Evolutionary conservation across 2,329 filamentous ascomycete genomes (phyloP), one percentile per base, ranked within the genome.

Genomic region (Gnomoniopsis smithogilvyi): DNA sequence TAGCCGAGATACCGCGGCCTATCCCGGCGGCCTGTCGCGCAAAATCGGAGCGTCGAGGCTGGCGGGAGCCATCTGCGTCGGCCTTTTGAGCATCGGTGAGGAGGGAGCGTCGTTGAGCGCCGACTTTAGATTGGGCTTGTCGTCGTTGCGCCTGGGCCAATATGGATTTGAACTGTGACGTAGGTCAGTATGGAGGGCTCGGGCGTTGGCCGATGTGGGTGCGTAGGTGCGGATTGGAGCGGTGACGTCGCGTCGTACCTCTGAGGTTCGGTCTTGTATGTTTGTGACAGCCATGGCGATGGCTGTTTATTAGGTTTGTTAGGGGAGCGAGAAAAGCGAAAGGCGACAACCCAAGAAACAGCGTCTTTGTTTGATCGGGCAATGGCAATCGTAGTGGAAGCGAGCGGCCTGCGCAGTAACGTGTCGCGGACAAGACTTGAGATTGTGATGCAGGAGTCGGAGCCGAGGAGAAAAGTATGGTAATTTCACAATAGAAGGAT

Each of bases 191-290:
- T 46, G 19, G 19, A n/a, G n/a, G 10, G 19, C 11, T 24, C 19
- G 41, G 10, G 21, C 45, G 12, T 43, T 22, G 26, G 7, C 36
- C 15, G 43, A 22, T 6, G 6, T 12, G 11, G n/a, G 6, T 14
- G n/a, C 21, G 22, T 43, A n/a, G 6, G 22, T 15, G 10, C n/a
- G 38, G 38, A 41, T 41, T 41, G 26, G 24, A 26, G 24, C 43
- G 2, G 19, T 17, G 12, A 3, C 14, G 17, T 4, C 8, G 34
- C 10, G 15, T 19, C 60, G 24, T 56, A 62, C 60, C 60, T 99
- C 95, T 70, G 87, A 84, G 59, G 95, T 99, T 70, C 95, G 91
- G 79, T 99, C 95, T 80, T 99, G 95, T 73, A 98, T 96, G 54
- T 92, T 94, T 62, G 81, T 73, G 70, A 86, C 80, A 59, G 84